Conservation (phyloP, 805 yeast species). For the Nakazawaea molendinolei region DNA sequence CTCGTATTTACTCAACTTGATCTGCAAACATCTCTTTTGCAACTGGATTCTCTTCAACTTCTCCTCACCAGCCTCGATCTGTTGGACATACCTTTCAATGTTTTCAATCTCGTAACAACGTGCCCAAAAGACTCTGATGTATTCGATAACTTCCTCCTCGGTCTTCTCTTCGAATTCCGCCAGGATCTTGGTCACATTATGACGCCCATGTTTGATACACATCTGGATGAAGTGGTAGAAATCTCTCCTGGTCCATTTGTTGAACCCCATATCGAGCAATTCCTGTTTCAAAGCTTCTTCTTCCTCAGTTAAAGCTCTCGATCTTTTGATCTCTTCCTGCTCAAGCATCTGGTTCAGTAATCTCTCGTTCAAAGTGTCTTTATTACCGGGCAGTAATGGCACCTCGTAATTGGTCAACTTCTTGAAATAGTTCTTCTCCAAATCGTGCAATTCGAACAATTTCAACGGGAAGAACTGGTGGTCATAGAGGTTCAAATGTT, state of each 20-base stretch:
- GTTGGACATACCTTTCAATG: constrained; percentile 72
- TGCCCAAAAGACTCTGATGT: constrained; percentile 78
- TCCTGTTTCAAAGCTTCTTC: constrained; percentile 61
- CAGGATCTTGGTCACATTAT: constrained; percentile 63
- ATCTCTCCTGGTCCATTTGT: constrained; percentile 83
- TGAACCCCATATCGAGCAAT: constrained; percentile 59
- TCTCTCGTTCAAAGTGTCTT: constrained; percentile 25
- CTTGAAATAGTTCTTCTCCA: constrained; percentile 72
- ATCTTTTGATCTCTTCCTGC: constrained; percentile 66
- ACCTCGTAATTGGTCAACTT: constrained; percentile 60
- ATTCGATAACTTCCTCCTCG: constrained; percentile 69
- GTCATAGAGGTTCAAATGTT: constrained; percentile 74
- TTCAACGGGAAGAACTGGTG: constrained; percentile 88
- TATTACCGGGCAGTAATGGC: constrained; percentile 36
- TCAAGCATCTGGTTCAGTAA: constrained; percentile 46
- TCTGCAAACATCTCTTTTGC: constrained; percentile 74
- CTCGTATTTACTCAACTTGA: constrained; percentile 62
- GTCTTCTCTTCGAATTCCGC: constrained; percentile 79
- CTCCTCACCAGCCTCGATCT: constrained; percentile 88
- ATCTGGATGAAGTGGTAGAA: constrained; percentile 73
- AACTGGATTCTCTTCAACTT: constrained; percentile 53
- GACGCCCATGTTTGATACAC: constrained; percentile 76
- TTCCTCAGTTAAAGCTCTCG: constrained; percentile 78
- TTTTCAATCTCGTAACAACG: constrained; percentile 79
- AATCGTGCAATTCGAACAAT: constrained; percentile 67